Percentiles rank a stretch among this genome's conserved stretches.
phyloP scores from a whole-genome alignment of 305 asterid species.

The Lippia alba region DNA sequence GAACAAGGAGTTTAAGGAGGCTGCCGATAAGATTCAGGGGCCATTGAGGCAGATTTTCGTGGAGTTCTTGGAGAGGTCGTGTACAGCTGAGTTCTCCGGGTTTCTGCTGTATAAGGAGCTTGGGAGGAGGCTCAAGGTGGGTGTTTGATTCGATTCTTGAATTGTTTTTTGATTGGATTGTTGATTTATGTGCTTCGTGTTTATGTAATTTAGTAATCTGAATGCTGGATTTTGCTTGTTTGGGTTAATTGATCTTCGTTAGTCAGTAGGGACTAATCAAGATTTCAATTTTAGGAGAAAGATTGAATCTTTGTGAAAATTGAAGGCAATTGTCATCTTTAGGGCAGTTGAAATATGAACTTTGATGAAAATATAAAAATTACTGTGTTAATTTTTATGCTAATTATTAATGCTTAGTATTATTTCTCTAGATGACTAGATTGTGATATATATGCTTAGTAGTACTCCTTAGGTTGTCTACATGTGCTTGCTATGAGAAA shows the following conservation, averaged over 20 bases:
- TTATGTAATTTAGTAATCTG: background rate
- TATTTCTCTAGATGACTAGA: too few relatives aligned
- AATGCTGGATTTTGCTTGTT: slow-evolving; percentile 3
- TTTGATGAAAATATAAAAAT: background rate
- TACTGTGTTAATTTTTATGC: too few relatives aligned
- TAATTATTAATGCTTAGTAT: too few relatives aligned
- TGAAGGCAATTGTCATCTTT: background rate
- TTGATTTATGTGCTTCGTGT: background rate
- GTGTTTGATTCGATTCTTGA: slow-evolving; percentile 5
- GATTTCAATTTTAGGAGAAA: background rate
- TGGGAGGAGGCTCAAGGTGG: slow-evolving; percentile 86
- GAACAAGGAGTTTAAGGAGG: slow-evolving; percentile 87
- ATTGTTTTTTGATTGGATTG: background rate
- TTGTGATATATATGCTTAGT: too few relatives aligned
- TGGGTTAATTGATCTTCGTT: background rate
- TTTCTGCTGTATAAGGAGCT: slow-evolving; percentile 94
- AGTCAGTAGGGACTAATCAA: background rate
- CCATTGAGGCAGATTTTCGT: slow-evolving; percentile 89
- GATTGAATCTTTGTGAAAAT: background rate
- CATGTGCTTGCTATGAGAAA: background rate
- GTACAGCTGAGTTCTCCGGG: slow-evolving; percentile 99
- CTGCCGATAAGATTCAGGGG: slow-evolving; percentile 87
- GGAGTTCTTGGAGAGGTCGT: slow-evolving; percentile 95
- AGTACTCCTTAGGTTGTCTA: too few relatives aligned
- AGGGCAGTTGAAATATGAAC: background rate